Evolutionary conservation across 495 filamentous ascomycete genomes (phyloP), one percentile per base, ranked within the genome.

Genomic region (Talaromyces nanjingensis): DNA sequence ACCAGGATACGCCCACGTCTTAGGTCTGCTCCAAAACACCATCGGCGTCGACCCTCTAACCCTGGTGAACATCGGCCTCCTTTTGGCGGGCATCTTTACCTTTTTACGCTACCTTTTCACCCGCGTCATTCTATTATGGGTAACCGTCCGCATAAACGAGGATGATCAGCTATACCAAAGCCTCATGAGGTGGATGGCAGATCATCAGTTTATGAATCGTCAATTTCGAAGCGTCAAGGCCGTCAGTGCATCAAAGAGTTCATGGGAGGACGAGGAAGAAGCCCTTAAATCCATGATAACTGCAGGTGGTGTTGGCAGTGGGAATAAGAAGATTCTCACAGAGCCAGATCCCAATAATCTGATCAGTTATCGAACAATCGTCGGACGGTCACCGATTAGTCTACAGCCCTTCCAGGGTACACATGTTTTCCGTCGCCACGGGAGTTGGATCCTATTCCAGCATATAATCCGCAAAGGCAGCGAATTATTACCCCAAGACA

Each of bases 231-330:
- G 60, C 45, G 60, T 62, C 20, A 62, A 62, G 14, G 60, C 60
- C 9, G 20, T 62, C 14, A 62, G 60, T 8, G 14, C 60, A 1
- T 31, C 45, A 1, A 62, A 49, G 27, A 62, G 60, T 62, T 33
- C 60, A 49, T 62, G 60, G 60, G 60, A 62, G 45, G 60, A 62
- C 22, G 60, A 62, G 42, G 60, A 62, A 37, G 60, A 62, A 18
- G 60, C 60, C 6, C 60, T 62, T 24, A 62, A 62, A 37, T 53
- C 60, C 1, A 62, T 54, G 60, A 52, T 54, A 12, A 33, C 29
- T n/a, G 49, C 18, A 20, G 6, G 11, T 4, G 24, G 20, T 42
- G 57, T 9, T 5, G 42, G 69, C 22, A 69, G 31, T 9, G 56
- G 4, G 24, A 59, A 33, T 4, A 59, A 20, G 12, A 62, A 54